phyloP scores from a whole-genome alignment of 1,284 basidiomycete species.

The Papiliotrema fonsecae region DNA sequence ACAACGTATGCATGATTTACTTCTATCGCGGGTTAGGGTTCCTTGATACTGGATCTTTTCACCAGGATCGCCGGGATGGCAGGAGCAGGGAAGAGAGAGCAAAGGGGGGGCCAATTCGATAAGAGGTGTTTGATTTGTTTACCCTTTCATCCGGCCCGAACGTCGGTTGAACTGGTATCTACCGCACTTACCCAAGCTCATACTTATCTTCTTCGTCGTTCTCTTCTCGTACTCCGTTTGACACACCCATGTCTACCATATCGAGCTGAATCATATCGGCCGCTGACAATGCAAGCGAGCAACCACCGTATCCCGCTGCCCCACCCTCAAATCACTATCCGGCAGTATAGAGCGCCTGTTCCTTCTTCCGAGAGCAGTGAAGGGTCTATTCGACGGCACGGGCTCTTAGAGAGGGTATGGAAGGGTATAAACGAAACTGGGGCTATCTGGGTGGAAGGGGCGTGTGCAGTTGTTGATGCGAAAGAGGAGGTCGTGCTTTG shows the following conservation, averaged over 20 bases:
- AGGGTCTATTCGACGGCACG: background rate
- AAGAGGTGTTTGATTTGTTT: too few relatives aligned
- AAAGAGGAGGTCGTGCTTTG: background rate
- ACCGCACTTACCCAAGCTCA: background rate
- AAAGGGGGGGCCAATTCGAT: too few relatives aligned
- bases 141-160: too few relatives aligned
- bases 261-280: too few relatives aligned
- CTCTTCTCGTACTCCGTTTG: background rate
- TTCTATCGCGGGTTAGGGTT: too few relatives aligned
- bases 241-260: background rate
- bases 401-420: constrained; percentile 1
- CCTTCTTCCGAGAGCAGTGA: background rate
- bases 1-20: background rate
- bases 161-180: too few relatives aligned
- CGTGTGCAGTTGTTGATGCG: background rate
- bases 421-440: background rate
- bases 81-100: too few relatives aligned
- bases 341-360: background rate
- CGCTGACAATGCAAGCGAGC: background rate
- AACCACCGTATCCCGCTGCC: background rate
- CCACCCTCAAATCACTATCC: background rate
- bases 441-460: background rate
- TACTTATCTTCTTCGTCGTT: background rate
- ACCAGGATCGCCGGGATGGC: too few relatives aligned
- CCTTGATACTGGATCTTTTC: too few relatives aligned